Evolutionary conservation across 1,284 basidiomycete genomes (phyloP), one percentile per base, ranked within the genome.

Genomic region (Puccinia triticina): DNA sequence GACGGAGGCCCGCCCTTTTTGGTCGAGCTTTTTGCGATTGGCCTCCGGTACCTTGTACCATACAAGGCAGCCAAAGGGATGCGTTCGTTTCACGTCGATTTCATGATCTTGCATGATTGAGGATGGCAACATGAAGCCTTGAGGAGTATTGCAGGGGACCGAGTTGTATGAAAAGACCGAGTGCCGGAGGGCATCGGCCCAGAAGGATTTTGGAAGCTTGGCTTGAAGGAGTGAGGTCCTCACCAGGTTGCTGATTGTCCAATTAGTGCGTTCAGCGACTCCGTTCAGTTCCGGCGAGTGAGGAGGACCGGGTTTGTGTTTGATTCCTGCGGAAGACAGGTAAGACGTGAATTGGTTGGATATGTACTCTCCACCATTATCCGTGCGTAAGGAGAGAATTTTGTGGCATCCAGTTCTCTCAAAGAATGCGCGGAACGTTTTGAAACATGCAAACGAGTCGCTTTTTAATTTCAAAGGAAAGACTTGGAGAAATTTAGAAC

Each of bases 341-440:
- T 55, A 76, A 5, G n/a, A 14, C 2, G 29, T 21, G 34, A 76
- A 32, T 18, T 55, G 18, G 11, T 16, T 76, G 29, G 48, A 55
- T 16, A 53, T 3, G 37, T 37, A 76, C 12, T 76, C 32, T 18
- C 72, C 72, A 2, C 72, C 69, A 26, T 72, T 72, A 21, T 74
- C 29, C 3, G 46, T 48, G 11, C 23, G 26, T 12, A 76, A 53
- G 2, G 64, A 18, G 14, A 4, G 32, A 37, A 67, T 67, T 2
- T 79, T 84, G 23, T 23, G 10, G 0, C 84, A 84, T 14, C 84
- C 83, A 29, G 83, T 74, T 29, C 83, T 84, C 76, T 87, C 85
- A 7, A 84, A 83, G 76, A 83, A 80, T 0, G 87, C 84, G 55
- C 87, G 85, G 84, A 85, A 89, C 3, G 81, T 50, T 73, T 85